These are phyloP conservation scores for Saksenaea vasiformis DNA, from an alignment of 371 early-diverging fungal genomes.

Conservation along the genomic window DNA sequence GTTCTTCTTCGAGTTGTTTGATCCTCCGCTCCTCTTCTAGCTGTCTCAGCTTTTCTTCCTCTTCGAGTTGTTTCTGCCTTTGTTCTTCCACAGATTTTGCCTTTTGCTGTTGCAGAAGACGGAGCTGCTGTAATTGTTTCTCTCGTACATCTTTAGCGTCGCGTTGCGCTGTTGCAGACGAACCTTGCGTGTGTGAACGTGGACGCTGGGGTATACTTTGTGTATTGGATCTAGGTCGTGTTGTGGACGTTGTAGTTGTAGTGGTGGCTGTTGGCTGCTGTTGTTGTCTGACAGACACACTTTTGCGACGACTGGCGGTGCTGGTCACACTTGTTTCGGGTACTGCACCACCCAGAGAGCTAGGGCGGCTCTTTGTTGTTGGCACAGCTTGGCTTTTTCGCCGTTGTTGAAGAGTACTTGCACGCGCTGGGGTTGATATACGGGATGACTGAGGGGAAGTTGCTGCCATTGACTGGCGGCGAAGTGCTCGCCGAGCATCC, in stretches of 20 bases:
- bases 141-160: slow-evolving; percentile 20
- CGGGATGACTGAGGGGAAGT: neutral
- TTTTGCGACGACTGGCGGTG: neutral
- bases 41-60: slow-evolving; percentile 10
- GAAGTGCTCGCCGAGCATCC: neutral
- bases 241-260: slow-evolving; percentile 18
- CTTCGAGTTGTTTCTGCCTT: slow-evolving; percentile 14
- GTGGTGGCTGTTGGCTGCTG: slow-evolving; percentile 9
- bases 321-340: neutral
- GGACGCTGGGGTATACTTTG: slow-evolving; percentile 22
- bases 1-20: neutral
- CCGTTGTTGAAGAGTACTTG: neutral
- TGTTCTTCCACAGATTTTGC: slow-evolving; percentile 11
- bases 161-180: slow-evolving; percentile 11
- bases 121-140: slow-evolving; percentile 27
- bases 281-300: slow-evolving; percentile 3
- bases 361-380: neutral
- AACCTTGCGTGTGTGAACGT: slow-evolving; percentile 21
- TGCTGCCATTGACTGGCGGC: neutral
- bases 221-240: slow-evolving; percentile 8
- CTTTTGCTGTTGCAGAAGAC: slow-evolving; percentile 21
- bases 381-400: neutral
- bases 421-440: neutral
- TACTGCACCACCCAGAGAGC: neutral
- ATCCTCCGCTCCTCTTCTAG: neutral